Evolutionary conservation across 2,329 filamentous ascomycete species (phyloP).

Genomic region (Botrytis squamosa): DNA sequence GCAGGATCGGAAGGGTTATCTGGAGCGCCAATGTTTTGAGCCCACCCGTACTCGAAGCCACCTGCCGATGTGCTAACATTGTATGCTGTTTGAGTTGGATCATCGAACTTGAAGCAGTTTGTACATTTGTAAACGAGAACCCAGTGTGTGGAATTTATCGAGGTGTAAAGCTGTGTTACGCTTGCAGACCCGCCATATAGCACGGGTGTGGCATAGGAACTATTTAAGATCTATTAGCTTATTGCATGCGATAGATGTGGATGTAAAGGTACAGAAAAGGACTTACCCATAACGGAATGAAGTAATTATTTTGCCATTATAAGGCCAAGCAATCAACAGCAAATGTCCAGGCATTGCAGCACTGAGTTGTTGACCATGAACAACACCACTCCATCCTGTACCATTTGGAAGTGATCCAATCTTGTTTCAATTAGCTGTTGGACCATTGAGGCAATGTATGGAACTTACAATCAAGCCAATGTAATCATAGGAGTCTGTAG

Average conservation of each 20-base stretch:
- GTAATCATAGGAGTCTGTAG: constrained; percentile 53
- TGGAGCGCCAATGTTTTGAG: constrained; percentile 46
- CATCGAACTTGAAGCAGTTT: constrained; percentile 54
- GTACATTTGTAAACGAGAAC: constrained; percentile 65
- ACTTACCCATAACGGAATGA: constrained; percentile 53
- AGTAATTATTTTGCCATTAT: constrained; percentile 52
- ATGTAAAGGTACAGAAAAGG: background rate
- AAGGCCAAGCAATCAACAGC: constrained; percentile 58
- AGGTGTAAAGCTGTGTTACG: constrained; percentile 58
- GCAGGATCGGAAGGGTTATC: constrained; percentile 44
- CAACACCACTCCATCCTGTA: constrained; percentile 59
- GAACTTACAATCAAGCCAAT: constrained; percentile 55
- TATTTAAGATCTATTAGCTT: constrained; percentile 26
- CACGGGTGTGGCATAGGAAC: constrained; percentile 57
- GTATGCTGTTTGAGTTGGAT: constrained; percentile 45
- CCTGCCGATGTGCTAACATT: constrained; percentile 47
- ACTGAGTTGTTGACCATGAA: constrained; percentile 47
- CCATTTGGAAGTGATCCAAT: constrained; percentile 47
- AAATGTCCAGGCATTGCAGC: constrained; percentile 55
- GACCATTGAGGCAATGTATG: background rate
- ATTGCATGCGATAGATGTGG: background rate
- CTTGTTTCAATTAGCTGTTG: constrained; percentile 21
- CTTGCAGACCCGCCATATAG: constrained; percentile 61
- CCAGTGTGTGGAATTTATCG: constrained; percentile 57
- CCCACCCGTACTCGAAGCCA: constrained; percentile 54